phyloP scores from a whole-genome alignment of 2,329 filamentous ascomycete species.

The Aspergillaceae sp. region DNA sequence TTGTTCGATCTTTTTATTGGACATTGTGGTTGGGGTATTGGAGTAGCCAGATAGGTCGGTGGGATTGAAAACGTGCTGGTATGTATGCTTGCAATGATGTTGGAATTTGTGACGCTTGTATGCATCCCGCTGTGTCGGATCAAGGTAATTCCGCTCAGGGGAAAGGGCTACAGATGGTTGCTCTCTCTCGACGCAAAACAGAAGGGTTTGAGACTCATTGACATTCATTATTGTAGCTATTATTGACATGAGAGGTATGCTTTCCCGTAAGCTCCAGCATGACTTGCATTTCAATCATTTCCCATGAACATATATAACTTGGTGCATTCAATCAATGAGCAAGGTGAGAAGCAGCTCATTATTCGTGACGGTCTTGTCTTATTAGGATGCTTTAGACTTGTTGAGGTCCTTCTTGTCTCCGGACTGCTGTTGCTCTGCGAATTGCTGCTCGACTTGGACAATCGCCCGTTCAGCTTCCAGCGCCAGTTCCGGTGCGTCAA shows the following conservation, averaged over 20 bases:
- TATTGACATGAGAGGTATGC: too few species aligned
- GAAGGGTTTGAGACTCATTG: too few species aligned
- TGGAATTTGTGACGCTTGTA: slow-evolving; percentile 7
- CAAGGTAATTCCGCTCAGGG: slow-evolving; percentile 21
- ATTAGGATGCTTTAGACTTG: slow-evolving; percentile 5
- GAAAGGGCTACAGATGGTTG: neutral
- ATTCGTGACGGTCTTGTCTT: neutral
- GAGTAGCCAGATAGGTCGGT: neutral
- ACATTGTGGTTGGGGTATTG: slow-evolving; percentile 20
- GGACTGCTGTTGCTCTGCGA: slow-evolving; percentile 18
- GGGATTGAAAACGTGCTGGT: neutral
- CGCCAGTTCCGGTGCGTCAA: slow-evolving; percentile 62
- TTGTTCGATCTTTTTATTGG: slow-evolving; percentile 53
- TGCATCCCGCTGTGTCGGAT: slow-evolving; percentile 16
- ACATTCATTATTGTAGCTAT: too few species aligned
- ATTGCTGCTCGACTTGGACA: slow-evolving; percentile 54
- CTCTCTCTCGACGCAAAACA: too few species aligned
- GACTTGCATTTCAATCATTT: too few species aligned
- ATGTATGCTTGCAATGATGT: slow-evolving; percentile 1
- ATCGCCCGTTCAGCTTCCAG: slow-evolving; percentile 67
- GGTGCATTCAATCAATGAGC: too few species aligned
- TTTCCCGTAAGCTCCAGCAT: too few species aligned
- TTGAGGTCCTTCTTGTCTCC: slow-evolving; percentile 10
- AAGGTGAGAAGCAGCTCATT: too few species aligned
- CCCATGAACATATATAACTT: too few species aligned